Conservation (phyloP, 306 rosid genomes). For the Astragalus glycyphyllos region DNA sequence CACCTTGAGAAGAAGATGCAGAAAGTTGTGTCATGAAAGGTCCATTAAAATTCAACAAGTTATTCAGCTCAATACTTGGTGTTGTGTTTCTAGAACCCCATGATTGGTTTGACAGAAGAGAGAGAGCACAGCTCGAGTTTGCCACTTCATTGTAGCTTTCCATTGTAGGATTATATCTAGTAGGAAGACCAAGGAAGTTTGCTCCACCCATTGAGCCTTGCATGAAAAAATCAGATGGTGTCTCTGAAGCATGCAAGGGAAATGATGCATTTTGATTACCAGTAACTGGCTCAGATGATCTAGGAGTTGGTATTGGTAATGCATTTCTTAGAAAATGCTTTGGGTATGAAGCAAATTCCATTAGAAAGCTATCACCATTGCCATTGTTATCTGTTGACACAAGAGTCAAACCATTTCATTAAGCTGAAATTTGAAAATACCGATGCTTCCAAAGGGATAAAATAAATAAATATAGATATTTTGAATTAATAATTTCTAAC, state of each 20-base stretch:
- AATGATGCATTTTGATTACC: conserved; percentile 48
- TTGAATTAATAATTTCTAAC: conserved; percentile 51
- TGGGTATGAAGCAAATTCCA: conserved; percentile 75
- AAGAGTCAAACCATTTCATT: conserved; percentile 25
- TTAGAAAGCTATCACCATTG: conserved; percentile 65
- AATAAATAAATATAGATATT: not conserved
- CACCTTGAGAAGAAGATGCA: conserved; percentile 54
- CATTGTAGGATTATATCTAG: conserved; percentile 55
- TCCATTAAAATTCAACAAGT: conserved; percentile 61
- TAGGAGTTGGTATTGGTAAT: no score
- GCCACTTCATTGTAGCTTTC: conserved; percentile 66
- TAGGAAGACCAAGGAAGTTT: conserved; percentile 49
- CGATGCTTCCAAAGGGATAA: not conserved
- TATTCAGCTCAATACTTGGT: conserved; percentile 61
- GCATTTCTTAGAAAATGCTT: no score
- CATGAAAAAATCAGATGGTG: conserved; percentile 57
- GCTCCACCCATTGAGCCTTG: conserved; percentile 68
- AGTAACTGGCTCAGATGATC: conserved; percentile 55
- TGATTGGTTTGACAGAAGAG: conserved; percentile 98
- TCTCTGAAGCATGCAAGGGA: conserved; percentile 57
- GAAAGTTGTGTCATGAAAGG: conserved; percentile 59
- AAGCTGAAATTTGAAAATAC: not conserved
- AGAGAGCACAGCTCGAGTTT: conserved; percentile 98
- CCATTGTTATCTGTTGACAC: conserved; percentile 58
- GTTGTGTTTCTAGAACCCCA: conserved; percentile 74